phyloP scores from a whole-genome alignment of 257 asterid species.

The Datura wrightii region DNA sequence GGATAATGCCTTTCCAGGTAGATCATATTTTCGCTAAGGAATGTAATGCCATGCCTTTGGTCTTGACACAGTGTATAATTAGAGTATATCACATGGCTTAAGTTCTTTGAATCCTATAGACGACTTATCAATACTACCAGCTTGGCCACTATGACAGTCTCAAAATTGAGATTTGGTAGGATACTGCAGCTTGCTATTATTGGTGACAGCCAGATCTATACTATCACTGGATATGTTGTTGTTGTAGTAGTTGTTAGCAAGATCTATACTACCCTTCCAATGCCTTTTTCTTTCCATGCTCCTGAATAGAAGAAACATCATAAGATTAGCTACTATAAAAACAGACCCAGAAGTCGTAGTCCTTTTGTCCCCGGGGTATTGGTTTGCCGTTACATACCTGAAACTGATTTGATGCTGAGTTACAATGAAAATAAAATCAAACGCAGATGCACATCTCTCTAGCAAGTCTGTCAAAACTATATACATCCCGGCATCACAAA shows the following conservation, averaged over 20 bases:
- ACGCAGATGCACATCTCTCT: not conserved
- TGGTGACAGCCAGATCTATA: slow-evolving; percentile 75
- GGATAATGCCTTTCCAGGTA: slow-evolving; percentile 95
- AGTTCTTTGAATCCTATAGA: slow-evolving; percentile 48
- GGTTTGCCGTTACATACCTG: slow-evolving; percentile 71
- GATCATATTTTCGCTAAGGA: slow-evolving; percentile 65
- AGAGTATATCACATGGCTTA: slow-evolving; percentile 67
- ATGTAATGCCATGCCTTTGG: slow-evolving; percentile 89
- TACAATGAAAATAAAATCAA: slow-evolving; percentile 15
- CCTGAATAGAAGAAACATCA: slow-evolving; percentile 94
- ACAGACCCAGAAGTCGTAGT: slow-evolving; percentile 77
- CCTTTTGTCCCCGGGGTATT: slow-evolving; percentile 66
- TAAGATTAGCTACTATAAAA: slow-evolving; percentile 73
- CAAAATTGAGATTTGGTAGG: slow-evolving; percentile 75
- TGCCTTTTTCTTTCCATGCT: slow-evolving; percentile 91
- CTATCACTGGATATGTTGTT: slow-evolving; percentile 40
- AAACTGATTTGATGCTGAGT: slow-evolving; percentile 40
- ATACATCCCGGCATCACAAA: not conserved
- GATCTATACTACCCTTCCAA: slow-evolving; percentile 81
- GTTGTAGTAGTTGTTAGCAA: no score
- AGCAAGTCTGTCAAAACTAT: not conserved
- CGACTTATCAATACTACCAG: slow-evolving; percentile 63
- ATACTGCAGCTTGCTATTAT: slow-evolving; percentile 62
- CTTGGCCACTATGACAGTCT: slow-evolving; percentile 71
- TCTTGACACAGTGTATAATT: slow-evolving; percentile 95